A percentile compares a stretch with the other conserved stretches of the same genome.
These are phyloP conservation scores for Daldinia grandis DNA, from an alignment of 495 filamentous ascomycete genomes.

Conservation along the genomic window DNA sequence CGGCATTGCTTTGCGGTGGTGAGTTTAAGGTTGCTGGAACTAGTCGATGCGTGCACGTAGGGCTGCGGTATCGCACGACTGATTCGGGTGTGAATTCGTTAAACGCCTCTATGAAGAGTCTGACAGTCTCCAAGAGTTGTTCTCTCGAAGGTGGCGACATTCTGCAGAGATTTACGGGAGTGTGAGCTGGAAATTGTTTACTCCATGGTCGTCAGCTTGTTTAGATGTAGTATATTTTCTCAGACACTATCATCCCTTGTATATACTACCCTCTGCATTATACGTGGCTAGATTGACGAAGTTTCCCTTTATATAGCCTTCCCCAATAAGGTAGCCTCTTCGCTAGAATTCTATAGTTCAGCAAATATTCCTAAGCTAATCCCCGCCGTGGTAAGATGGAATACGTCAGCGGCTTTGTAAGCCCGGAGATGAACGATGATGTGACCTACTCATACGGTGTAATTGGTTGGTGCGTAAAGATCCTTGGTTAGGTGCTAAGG, in stretches of 20 bases:
- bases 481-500: background rate
- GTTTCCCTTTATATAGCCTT: background rate
- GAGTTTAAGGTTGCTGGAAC: constrained; percentile 23
- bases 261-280: background rate
- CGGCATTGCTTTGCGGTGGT: constrained; percentile 32
- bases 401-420: background rate
- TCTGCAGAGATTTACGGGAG: background rate
- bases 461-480: background rate
- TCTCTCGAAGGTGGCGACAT: constrained; percentile 34
- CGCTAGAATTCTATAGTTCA: background rate
- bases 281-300: background rate
- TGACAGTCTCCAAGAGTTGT: constrained; percentile 36
- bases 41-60: constrained; percentile 25
- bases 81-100: constrained; percentile 38
- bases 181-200: background rate
- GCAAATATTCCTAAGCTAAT: background rate
- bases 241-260: background rate
- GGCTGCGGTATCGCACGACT: constrained; percentile 32
- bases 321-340: background rate
- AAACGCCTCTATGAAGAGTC: constrained; percentile 34
- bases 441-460: background rate
- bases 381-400: background rate
- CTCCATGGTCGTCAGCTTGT: too few species aligned
- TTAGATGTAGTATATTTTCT: background rate
- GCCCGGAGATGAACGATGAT: background rate